phyloP scores from a whole-genome alignment of 345 rosid genomes.

The Gossypium herbaceum region DNA sequence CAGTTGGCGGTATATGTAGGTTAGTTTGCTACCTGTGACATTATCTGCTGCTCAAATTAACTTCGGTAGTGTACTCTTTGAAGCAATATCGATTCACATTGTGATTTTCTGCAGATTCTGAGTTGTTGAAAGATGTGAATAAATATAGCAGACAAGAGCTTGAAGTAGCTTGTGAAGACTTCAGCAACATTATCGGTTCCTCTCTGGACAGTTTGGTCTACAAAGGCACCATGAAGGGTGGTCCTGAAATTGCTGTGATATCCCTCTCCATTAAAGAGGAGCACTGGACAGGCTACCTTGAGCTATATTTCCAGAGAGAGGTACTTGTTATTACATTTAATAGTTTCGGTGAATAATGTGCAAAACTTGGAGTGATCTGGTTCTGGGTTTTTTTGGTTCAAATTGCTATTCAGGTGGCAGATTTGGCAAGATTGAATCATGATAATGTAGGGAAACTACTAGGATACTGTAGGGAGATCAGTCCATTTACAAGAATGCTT shows the following conservation, averaged over 20 bases:
- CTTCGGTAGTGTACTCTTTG: background rate
- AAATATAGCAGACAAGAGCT: conserved; percentile 90
- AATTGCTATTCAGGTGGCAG: conserved; percentile 70
- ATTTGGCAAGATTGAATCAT: conserved; percentile 85
- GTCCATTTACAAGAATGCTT: conserved; percentile 88
- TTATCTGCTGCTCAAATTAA: background rate
- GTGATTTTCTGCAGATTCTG: conserved; percentile 55
- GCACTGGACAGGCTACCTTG: conserved; percentile 88
- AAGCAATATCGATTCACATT: background rate
- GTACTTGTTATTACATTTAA: conserved; percentile 31
- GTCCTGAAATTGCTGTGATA: conserved; percentile 95
- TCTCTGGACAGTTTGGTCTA: conserved; percentile 90
- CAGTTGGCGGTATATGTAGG: conserved; percentile 65
- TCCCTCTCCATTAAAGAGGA: conserved; percentile 85
- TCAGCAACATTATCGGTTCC: conserved; percentile 93
- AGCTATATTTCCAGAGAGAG: conserved; percentile 94
- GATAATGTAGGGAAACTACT: conserved; percentile 76
- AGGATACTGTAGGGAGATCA: conserved; percentile 81
- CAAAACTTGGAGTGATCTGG: conserved; percentile 5
- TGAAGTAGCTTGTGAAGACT: conserved; percentile 98
- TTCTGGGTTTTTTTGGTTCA: conserved; percentile 8
- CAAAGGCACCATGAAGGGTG: conserved; percentile 86
- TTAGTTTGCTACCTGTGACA: conserved; percentile 30
- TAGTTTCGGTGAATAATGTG: background rate
- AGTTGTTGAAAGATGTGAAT: conserved; percentile 70